Conservation (phyloP, 306 rosid species). For the Rosa persica region DNA sequence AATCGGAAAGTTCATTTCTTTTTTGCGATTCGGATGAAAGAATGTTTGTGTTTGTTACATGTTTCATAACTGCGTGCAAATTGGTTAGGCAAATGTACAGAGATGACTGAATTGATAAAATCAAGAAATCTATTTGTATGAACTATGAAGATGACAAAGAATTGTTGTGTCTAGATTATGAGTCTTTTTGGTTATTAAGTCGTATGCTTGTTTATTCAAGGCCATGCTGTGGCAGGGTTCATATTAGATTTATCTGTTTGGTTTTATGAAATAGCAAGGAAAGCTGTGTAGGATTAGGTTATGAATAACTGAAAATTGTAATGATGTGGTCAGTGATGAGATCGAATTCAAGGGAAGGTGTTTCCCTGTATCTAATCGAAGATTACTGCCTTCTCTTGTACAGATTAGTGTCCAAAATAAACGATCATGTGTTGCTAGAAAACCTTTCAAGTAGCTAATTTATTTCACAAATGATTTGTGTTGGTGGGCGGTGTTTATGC, state of each 20-base stretch:
- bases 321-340: neutral
- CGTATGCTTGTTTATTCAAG: too few relatives aligned
- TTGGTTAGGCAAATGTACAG: neutral
- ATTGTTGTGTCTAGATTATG: neutral
- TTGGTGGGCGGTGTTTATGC: neutral
- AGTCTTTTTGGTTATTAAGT: neutral
- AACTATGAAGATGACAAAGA: neutral
- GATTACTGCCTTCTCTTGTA: neutral
- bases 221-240: neutral
- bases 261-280: neutral
- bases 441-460: neutral
- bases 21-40: neutral
- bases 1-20: neutral
- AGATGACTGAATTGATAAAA: neutral
- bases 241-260: neutral
- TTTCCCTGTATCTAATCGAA: neutral
- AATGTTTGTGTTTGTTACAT: neutral
- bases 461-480: neutral
- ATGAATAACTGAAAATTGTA: neutral
- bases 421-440: too few relatives aligned
- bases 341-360: neutral
- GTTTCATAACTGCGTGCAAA: conserved; percentile 4
- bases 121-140: neutral
- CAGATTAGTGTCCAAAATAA: neutral
- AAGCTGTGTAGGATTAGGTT: neutral